Evolutionary conservation across 1,284 basidiomycete genomes (phyloP).

Genomic region (Boletus mariae): DNA sequence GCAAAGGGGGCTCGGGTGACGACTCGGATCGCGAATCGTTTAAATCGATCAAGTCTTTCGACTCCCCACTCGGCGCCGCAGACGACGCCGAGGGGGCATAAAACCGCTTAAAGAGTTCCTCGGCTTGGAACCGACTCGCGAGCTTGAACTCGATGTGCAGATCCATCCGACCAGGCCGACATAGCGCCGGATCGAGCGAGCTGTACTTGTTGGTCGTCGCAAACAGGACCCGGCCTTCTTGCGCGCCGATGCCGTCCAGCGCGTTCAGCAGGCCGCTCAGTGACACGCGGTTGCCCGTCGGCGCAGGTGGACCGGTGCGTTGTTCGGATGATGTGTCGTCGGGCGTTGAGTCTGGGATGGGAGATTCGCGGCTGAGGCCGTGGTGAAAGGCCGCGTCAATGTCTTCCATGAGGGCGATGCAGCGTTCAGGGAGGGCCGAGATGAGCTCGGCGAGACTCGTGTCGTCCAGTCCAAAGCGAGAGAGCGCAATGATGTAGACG

Average conservation of each 20-base stretch:
- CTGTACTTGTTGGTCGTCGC: slow-evolving; percentile 73
- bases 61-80: not conserved
- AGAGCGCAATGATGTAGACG: slow-evolving; percentile 74
- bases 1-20: not conserved
- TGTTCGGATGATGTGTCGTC: not conserved
- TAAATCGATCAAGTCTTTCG: slow-evolving; percentile 22
- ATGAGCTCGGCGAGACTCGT: slow-evolving; percentile 56
- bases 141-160: slow-evolving; percentile 71
- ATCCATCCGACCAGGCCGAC: slow-evolving; percentile 77
- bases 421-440: slow-evolving; percentile 60
- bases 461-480: slow-evolving; percentile 69
- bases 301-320: slow-evolving; percentile 4
- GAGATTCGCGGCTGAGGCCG: slow-evolving; percentile 44
- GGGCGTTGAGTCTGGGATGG: not conserved
- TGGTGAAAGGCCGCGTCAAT: slow-evolving; percentile 71
- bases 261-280: slow-evolving; percentile 73
- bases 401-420: slow-evolving; percentile 78
- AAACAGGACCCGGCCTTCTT: slow-evolving; percentile 73
- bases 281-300: slow-evolving; percentile 39
- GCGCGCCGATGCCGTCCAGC: slow-evolving; percentile 71
- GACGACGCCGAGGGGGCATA: slow-evolving; percentile 44
- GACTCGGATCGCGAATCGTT: not conserved
- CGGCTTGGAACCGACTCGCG: slow-evolving; percentile 63
- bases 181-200: slow-evolving; percentile 66
- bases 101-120: slow-evolving; percentile 62